Evolutionary conservation across 768 basidiomycete genomes (phyloP).

Genomic region (Jaapia argillacea): DNA sequence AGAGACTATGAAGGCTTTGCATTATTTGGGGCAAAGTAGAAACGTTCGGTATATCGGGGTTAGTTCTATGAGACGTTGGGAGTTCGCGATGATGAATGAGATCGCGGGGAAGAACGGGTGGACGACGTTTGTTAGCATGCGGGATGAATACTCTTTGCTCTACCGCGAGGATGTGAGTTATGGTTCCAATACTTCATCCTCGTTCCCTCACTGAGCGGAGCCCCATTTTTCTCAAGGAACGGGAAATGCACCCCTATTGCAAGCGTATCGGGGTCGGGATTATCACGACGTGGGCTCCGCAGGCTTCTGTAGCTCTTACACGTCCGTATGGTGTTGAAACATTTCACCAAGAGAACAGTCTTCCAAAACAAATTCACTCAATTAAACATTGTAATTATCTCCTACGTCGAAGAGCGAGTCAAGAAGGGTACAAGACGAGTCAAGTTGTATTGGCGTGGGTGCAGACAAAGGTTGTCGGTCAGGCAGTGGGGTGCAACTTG

Average conservation of each 20-base stretch:
- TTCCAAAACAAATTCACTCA: constrained; percentile 17
- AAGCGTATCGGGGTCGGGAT: constrained; percentile 39
- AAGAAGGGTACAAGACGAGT: constrained; percentile 30
- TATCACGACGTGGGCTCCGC: constrained; percentile 42
- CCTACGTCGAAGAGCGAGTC: constrained; percentile 30
- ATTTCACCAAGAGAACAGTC: constrained; percentile 9
- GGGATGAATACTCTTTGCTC: constrained; percentile 40
- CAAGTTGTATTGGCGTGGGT: constrained; percentile 37
- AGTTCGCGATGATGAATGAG: constrained; percentile 28
- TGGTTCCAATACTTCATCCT: background rate
- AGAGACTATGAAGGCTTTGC: background rate
- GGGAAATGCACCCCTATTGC: constrained; percentile 35
- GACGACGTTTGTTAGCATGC: constrained; percentile 49
- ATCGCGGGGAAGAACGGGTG: constrained; percentile 34
- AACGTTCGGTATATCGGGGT: constrained; percentile 31
- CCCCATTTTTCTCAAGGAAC: constrained; percentile 29
- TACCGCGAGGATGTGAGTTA: constrained; percentile 49
- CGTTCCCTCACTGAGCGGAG: too few species aligned
- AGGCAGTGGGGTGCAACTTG: constrained; percentile 31
- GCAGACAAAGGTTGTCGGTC: constrained; percentile 28
- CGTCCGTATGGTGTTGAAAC: constrained; percentile 23
- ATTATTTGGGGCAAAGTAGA: background rate
- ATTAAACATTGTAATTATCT: constrained; percentile 25
- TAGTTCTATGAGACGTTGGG: constrained; percentile 20
- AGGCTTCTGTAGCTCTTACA: constrained; percentile 28